Evolutionary conservation across 768 basidiomycete genomes (phyloP), one percentile per base, ranked within the genome.

Genomic region (Mycena haematopus): DNA sequence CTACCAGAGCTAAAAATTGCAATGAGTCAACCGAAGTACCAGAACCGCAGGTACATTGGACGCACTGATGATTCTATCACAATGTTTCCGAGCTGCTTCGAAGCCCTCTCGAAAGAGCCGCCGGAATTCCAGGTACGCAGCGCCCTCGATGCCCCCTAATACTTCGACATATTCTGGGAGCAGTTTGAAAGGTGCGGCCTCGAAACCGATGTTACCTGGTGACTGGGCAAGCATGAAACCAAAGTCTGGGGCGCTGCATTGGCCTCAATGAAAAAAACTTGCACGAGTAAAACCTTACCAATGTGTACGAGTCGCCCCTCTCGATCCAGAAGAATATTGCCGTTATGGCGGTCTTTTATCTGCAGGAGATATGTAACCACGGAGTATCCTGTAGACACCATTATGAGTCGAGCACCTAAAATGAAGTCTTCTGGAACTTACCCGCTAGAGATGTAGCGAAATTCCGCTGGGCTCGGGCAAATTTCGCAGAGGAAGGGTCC

Each of bases 171-270:
- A 99, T 75, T 99, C 97, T 56, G 90, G 81, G 9, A 95, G 89
- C 14, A 99, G 78, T 75, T 99, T 99, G 84, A 99, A 99, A 1
- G 97, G 97, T 2, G 97, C 96, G n/a, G 96, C 96, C 77, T 99
- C 97, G 74, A 99, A 99, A 27, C 96, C 93, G 65, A 99, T 91
- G 73, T 96, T 96, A 21, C 96, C 96, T 0, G 97, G 97, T 1
- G 96, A 95, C 75, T 98, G 98, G 45, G 91, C 91, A 35, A 99
- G 83, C 83, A 99, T 96, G 79, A 99, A 99, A 2, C 97, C 97
- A 73, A 99, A 99, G 75, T 99, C 97, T 60, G 55, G 5, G n/a
- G 4, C n/a, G 46, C 3, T 27, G 22, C 24, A 22, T 60, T 35
- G 9, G 27, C 31, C n/a, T 21, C 21, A 25, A 9, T 8, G 14